Evolutionary conservation across 345 rosid genomes (phyloP), one percentile per base, ranked within the genome.

Genomic region (Turritis glabra): DNA sequence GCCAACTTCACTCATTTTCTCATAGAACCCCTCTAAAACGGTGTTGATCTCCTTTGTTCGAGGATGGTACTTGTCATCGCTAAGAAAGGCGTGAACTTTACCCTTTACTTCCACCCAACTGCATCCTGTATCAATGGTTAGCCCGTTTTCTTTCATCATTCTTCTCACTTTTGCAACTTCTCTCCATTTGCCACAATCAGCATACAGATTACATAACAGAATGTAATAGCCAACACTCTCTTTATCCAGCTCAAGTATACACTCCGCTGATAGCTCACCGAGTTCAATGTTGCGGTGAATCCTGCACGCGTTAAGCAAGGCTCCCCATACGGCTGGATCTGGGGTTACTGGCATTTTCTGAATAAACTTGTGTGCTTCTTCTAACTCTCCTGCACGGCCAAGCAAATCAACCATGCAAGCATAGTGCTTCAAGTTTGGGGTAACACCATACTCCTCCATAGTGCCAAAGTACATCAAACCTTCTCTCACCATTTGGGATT

Each of bases 311-410:
- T 85, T 82, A 50, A 92, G 80, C 61, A 92, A 84, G 21, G 96
- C 96, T 79, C 98, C 95, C 98, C 98, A 90, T 65, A 90, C 78
- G 5, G 95, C 91, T 5, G 88, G 80, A 79, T 90, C 98, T 55
- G 96, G 89, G 61, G 62, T 69, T 35, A 88, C 35, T 8, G 96
- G 88, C 86, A 92, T 90, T 61, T 72, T 52, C 69, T 78, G 80
- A 41, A 92, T 87, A 69, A 92, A 81, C 64, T 76, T 74, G 38
- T 81, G 80, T 7, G 98, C 96, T 71, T 84, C 86, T 64, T 84
- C 84, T 74, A 92, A 78, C 41, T 82, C 59, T 18, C 98, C 98
- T 19, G 83, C 85, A 59, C 90, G 88, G 32, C 96, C 96, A 64
- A 88, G 89, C 79, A 88, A 82, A 87, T 92, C 98, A 73, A 92